phyloP scores from a whole-genome alignment of 129 eudicot genomes.

The Lactuca sativa region DNA sequence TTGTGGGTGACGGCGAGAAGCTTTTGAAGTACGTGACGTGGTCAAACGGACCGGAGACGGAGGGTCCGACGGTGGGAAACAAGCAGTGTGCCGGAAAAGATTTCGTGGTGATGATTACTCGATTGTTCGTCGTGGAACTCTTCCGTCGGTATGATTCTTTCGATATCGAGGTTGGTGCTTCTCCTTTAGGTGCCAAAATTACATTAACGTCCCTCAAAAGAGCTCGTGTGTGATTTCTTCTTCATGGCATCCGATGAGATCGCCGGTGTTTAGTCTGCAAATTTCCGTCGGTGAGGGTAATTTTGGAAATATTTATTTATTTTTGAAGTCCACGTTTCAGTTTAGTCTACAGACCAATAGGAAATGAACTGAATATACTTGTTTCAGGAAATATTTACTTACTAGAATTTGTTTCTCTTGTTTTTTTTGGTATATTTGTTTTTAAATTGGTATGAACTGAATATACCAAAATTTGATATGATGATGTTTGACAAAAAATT shows the following conservation, averaged over 20 bases:
- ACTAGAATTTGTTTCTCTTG: neutral
- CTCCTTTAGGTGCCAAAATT: slow-evolving; percentile 65
- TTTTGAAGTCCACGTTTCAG: neutral
- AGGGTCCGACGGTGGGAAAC: slow-evolving; percentile 50
- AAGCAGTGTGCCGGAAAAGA: slow-evolving; percentile 97
- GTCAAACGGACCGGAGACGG: slow-evolving; percentile 90
- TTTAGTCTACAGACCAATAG: neutral
- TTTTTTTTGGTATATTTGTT: neutral
- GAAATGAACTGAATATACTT: too few relatives aligned
- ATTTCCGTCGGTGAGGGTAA: slow-evolving; percentile 9
- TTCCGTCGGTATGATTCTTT: slow-evolving; percentile 84
- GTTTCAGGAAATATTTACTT: too few relatives aligned
- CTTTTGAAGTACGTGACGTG: slow-evolving; percentile 70
- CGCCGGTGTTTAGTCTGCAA: slow-evolving; percentile 2
- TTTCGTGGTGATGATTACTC: slow-evolving; percentile 68
- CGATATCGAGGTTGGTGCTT: slow-evolving; percentile 64
- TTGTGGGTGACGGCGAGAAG: slow-evolving; percentile 73
- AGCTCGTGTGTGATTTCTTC: slow-evolving; percentile 45
- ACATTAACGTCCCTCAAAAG: slow-evolving; percentile 70
- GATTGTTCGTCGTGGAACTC: slow-evolving; percentile 70
- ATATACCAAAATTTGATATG: too few relatives aligned
- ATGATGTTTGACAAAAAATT: too few relatives aligned
- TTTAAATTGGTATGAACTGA: neutral
- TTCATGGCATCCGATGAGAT: neutral
- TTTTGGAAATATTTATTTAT: slow-evolving; percentile 5